A percentile compares a stretch with the other conserved stretches of the same genome.
phyloP scores from a whole-genome alignment of 306 rosid species.

The Alnus glutinosa region DNA sequence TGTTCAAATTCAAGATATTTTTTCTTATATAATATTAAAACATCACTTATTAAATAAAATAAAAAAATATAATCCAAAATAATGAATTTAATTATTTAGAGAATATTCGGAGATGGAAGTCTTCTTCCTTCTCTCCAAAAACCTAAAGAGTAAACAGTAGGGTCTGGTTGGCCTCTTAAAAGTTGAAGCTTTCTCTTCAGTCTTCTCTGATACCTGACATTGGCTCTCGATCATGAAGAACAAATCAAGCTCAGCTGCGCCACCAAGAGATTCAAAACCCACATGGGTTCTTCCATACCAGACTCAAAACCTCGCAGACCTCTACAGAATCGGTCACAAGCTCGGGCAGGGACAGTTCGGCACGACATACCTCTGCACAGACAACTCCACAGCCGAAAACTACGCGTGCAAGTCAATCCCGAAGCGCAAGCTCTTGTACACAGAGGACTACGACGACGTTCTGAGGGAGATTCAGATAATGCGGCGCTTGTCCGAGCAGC shows the following conservation, averaged over 20 bases:
- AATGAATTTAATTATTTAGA: too few relatives aligned
- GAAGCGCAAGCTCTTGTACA: conserved; percentile 46
- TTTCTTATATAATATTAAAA: too few relatives aligned
- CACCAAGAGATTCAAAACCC: conserved; percentile 32
- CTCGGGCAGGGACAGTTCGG: conserved; percentile 65
- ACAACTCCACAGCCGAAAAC: conserved; percentile 24
- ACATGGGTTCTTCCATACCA: conserved; percentile 49
- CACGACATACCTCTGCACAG: conserved; percentile 44
- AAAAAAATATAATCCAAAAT: too few relatives aligned
- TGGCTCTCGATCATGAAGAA: conserved; percentile 17
- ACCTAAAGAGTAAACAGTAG: too few relatives aligned
- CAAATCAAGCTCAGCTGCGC: conserved; percentile 27
- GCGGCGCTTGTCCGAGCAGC: conserved; percentile 53
- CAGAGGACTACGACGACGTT: conserved; percentile 59
- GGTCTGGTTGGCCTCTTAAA: too few relatives aligned
- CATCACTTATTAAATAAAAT: too few relatives aligned
- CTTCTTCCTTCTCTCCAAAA: too few relatives aligned
- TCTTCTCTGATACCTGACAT: too few relatives aligned
- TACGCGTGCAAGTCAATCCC: conserved; percentile 61
- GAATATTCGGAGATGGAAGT: too few relatives aligned
- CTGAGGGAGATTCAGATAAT: conserved; percentile 70
- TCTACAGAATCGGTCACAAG: conserved; percentile 41
- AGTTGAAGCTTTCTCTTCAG: too few relatives aligned
- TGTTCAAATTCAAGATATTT: too few relatives aligned
- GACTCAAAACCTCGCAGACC: conserved; percentile 36